Evolutionary conservation across 352 stramenopile species (phyloP).

Genomic region (Plasmopara muralis): DNA sequence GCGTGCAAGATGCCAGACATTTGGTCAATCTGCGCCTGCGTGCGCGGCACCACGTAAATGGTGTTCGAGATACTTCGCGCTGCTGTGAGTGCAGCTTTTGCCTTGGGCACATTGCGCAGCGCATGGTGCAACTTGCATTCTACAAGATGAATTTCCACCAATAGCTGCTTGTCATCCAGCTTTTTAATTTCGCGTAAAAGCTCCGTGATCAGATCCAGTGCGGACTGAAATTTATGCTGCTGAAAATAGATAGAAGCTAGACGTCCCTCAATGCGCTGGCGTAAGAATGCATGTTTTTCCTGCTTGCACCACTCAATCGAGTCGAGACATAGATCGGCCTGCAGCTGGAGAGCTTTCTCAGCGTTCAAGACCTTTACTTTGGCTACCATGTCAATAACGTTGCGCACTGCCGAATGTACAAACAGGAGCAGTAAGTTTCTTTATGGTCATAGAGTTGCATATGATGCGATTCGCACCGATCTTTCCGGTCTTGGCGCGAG

Average conservation of each 20-base stretch:
- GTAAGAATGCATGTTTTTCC: conserved; percentile 96
- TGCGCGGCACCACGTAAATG: conserved; percentile 94
- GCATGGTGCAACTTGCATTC: conserved; percentile 97
- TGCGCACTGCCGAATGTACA: conserved; percentile 65
- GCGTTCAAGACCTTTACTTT: conserved; percentile 84
- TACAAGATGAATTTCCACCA: conserved; percentile 98
- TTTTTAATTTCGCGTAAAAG: conserved; percentile 98
- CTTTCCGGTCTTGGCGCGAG: conserved; percentile 98
- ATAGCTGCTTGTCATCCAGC: conserved; percentile 98
- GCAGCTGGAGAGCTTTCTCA: conserved; percentile 91
- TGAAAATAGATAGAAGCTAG: conserved; percentile 90
- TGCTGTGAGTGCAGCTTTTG: conserved; percentile 94
- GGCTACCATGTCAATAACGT: conserved; percentile 96
- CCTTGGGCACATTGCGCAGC: conserved; percentile 95
- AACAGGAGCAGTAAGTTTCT: background rate
- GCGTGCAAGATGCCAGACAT: conserved; percentile 97
- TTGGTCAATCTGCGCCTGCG: conserved; percentile 94
- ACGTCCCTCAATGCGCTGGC: conserved; percentile 95
- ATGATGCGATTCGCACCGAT: conserved; percentile 38
- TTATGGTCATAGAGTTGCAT: background rate
- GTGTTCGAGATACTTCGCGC: conserved; percentile 96
- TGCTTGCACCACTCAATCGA: conserved; percentile 93
- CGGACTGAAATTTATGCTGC: conserved; percentile 87
- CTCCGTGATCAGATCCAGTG: conserved; percentile 91
- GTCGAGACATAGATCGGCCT: conserved; percentile 91